phyloP scores from a whole-genome alignment of 2,329 filamentous ascomycete genomes.

The Pseudopyricularia cyperi region DNA sequence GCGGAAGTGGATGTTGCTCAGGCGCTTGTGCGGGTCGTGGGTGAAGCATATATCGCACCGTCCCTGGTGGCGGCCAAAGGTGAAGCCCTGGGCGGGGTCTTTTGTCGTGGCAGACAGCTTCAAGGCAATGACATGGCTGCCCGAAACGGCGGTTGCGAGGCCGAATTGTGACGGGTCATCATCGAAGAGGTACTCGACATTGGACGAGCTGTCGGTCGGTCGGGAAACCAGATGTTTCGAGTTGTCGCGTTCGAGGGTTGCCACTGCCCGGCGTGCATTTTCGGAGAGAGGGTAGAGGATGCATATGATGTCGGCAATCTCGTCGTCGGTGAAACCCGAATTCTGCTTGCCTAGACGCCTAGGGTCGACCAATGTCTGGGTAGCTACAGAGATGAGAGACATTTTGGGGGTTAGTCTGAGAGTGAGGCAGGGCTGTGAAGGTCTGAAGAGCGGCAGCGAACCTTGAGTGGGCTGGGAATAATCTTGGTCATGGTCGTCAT shows the following conservation, averaged over 20 bases:
- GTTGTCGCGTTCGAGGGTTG: conserved; percentile 30
- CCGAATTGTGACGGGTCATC: conserved; percentile 35
- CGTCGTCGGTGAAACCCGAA: conserved; percentile 69
- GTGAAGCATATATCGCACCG: conserved; percentile 61
- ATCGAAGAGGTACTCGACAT: conserved; percentile 37
- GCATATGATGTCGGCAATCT: conserved; percentile 80
- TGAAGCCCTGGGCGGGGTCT: conserved; percentile 59
- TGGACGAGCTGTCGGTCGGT: conserved; percentile 28
- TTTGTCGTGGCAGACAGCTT: conserved; percentile 64
- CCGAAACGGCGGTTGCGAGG: conserved; percentile 36
- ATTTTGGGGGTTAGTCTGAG: background rate
- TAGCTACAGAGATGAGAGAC: conserved; percentile 32
- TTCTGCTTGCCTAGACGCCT: conserved; percentile 67
- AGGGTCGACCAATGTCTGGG: conserved; percentile 71
- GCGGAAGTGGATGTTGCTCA: conserved; percentile 94
- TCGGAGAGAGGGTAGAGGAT: conserved; percentile 70
- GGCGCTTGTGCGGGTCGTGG: conserved; percentile 53
- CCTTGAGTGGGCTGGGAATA: background rate
- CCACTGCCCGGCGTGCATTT: conserved; percentile 59
- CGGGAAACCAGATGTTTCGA: conserved; percentile 34
- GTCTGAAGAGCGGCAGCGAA: background rate
- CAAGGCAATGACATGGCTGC: conserved; percentile 60
- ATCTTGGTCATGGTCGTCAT: background rate
- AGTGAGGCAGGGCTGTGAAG: background rate
- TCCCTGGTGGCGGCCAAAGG: conserved; percentile 65